phyloP scores from a whole-genome alignment of 805 yeast species.

The Hyphopichia homilentoma region DNA sequence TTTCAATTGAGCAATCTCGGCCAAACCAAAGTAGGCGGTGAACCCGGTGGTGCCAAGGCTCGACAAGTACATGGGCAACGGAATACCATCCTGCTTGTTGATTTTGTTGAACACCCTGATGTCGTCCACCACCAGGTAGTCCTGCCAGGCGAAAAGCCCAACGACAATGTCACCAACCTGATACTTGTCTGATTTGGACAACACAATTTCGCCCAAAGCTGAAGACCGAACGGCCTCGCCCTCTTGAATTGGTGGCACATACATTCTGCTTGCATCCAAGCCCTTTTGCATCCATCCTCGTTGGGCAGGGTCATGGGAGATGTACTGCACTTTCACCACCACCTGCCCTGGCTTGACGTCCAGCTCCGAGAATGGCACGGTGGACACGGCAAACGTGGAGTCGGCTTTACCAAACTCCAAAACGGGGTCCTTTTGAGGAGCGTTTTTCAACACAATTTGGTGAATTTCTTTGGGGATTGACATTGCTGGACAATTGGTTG shows the following conservation, averaged over 20 bases:
- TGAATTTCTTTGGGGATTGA: conserved; percentile 10
- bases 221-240: conserved; percentile 43
- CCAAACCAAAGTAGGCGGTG: conserved; percentile 59
- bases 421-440: conserved; percentile 19
- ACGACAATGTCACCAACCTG: conserved; percentile 42
- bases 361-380: conserved; percentile 3
- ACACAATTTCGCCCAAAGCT: conserved; percentile 50
- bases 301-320: conserved; percentile 63
- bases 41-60: conserved; percentile 55
- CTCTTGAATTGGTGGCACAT: conserved; percentile 35
- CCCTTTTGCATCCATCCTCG: conserved; percentile 50
- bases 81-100: conserved; percentile 20
- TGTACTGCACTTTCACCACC: conserved; percentile 40
- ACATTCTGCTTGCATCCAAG: conserved; percentile 24
- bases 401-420: conserved; percentile 14
- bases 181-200: conserved; percentile 39
- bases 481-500: too few relatives aligned
- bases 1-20: conserved; percentile 44
- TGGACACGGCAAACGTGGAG: conserved; percentile 24
- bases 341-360: conserved; percentile 37
- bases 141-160: conserved; percentile 45
- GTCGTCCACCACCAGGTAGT: conserved; percentile 36
- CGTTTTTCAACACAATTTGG: conserved; percentile 17
- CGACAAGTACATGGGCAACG: conserved; percentile 44
- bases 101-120: conserved; percentile 23